phyloP scores from a whole-genome alignment of 306 rosid genomes.

The Cucumis melo region DNA sequence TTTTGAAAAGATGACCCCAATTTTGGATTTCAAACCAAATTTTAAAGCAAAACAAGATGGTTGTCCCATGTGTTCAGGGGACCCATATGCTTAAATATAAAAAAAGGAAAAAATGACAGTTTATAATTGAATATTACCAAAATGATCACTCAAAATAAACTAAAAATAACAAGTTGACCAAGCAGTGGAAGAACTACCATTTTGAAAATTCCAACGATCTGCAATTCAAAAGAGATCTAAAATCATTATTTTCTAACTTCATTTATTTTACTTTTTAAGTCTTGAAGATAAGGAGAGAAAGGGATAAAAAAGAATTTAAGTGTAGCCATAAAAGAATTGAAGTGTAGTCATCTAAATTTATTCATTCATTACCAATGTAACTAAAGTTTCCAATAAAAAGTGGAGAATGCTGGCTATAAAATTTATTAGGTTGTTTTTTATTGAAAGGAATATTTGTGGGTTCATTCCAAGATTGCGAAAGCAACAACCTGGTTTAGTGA shows the following conservation, averaged over 20 bases:
- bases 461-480: background rate
- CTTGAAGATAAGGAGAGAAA: background rate
- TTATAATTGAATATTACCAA: too few relatives aligned
- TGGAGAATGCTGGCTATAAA: background rate
- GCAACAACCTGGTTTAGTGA: background rate
- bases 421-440: background rate
- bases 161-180: conserved; percentile 84
- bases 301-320: background rate
- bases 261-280: background rate
- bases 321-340: background rate
- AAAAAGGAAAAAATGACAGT: too few relatives aligned
- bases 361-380: background rate
- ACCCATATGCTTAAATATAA: too few relatives aligned
- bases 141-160: too few relatives aligned
- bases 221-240: background rate
- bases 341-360: background rate
- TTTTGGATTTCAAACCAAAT: too few relatives aligned
- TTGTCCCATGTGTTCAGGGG: too few relatives aligned
- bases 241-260: background rate
- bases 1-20: too few relatives aligned
- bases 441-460: background rate
- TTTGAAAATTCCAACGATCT: conserved; percentile 70
- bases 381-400: background rate
- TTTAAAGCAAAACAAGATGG: too few relatives aligned
- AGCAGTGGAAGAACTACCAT: conserved; percentile 67